Evolutionary conservation across 352 stramenopile species (phyloP).

Genomic region (Detonula confervacea): DNA sequence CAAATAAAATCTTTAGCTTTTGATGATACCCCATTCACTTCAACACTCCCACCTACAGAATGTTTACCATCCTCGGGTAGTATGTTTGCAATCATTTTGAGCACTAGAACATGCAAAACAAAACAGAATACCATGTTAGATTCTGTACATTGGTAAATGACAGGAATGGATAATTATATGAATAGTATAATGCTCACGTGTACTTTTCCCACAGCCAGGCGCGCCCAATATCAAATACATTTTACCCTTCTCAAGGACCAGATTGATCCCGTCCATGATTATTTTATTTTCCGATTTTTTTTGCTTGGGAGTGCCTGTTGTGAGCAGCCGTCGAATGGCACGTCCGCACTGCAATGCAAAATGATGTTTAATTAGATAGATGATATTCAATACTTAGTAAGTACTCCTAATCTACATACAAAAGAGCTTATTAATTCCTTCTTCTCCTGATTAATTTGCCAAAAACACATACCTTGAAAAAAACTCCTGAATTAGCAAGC

Average conservation of each 20-base stretch:
- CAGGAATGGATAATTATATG: neutral
- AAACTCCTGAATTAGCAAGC: neutral
- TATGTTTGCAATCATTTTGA: conserved; percentile 74
- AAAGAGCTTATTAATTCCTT: no score
- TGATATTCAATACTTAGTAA: conserved; percentile 25
- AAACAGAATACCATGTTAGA: neutral
- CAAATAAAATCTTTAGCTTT: conserved; percentile 59
- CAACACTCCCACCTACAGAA: conserved; percentile 47
- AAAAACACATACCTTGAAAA: no score
- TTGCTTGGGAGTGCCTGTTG: conserved; percentile 15
- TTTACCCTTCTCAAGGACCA: conserved; percentile 65
- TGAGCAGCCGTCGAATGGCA: conserved; percentile 14
- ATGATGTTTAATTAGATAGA: conserved; percentile 17
- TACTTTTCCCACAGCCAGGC: conserved; percentile 70
- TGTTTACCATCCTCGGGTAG: conserved; percentile 55
- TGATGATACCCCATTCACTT: conserved; percentile 54
- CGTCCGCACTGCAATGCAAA: conserved; percentile 12
- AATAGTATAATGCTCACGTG: conserved; percentile 10
- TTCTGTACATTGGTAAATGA: neutral
- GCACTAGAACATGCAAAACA: conserved; percentile 29
- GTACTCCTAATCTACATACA: conserved; percentile 5
- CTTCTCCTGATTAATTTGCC: no score
- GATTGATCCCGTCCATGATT: conserved; percentile 70
- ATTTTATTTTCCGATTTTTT: conserved; percentile 27
- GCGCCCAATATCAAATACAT: conserved; percentile 78